Base-by-base conservation (phyloP, 2,329 filamentous ascomycete genomes). In the Pyricularia grisea region DNA sequence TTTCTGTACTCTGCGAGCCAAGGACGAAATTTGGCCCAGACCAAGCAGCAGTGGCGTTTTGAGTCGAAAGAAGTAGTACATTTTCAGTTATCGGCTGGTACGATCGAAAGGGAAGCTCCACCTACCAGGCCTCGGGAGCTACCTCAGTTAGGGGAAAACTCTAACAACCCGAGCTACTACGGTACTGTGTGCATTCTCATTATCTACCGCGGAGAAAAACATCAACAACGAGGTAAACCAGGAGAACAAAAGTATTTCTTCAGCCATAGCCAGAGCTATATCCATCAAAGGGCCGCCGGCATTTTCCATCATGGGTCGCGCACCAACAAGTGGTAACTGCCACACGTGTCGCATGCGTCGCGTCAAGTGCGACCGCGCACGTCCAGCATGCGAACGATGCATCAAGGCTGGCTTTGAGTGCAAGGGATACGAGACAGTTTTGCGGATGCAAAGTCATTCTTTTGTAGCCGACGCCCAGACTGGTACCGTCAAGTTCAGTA, bases 251-350 rank as follows among this genome's bases (percentile, higher is more conserved):
- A 14, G 20, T 27, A 20, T 64, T 4, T 20, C 28, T 31, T 31
- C n/a, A 28, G 31, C 31, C 25, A 6, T 25, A 36, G 55, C 27
- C 31, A n/a, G 12, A 28, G 14, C 25, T 58, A 17, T 55, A 63
- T 30, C 17, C 25, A n/a, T 33, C 66, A 61, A 61, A 28, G 23
- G 60, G 25, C 20, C n/a, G n/a, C n/a, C n/a, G 23, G n/a, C 58
- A 14, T 28, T 12, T 28, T 28, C 65, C 58, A 60, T 66, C 42
- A 76, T 75, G 74, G 74, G 73, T 31, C 72, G 74, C 20, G 72
- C 72, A 12, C 74, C 74, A 50, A 75, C 73, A 11, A 75, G 74
- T 68, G 74, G 74, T 42, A 74, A 74, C 70, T 75, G 74, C 71
- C 74, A 74, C 70, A 75, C 74, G 7, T 75, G 74, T 69, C 71